Base-by-base conservation (phyloP, 768 basidiomycete species). In the Podaxis sp. region DNA sequence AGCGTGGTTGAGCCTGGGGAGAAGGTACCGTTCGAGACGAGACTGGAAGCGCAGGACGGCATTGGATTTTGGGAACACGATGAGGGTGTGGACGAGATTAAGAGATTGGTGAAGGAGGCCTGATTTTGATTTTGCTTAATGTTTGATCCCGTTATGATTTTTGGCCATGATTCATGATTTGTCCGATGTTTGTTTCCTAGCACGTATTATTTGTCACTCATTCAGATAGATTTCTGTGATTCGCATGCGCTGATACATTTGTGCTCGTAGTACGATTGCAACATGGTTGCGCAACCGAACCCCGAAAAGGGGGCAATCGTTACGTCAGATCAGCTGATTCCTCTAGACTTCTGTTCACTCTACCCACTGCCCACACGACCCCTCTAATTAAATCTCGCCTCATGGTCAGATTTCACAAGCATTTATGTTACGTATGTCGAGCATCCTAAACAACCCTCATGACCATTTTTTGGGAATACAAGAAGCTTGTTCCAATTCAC, bases 51-150 rank as follows among this genome's bases (percentile, higher is more conserved):
- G 48, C 56, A 62, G 13, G 51, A 52, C 44, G 48, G 44, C 40
- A 65, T 71, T 69, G 72, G 70, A 4, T 92, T 92, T 69, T 92
- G 91, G 90, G 78, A 79, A 38, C 80, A 81, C 56, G 90, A 93
- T 69, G 90, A 92, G 65, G 91, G 90, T 2, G 63, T 87, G 56
- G 86, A 88, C 55, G 90, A 93, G 75, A 90, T 92, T 67, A 79
- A 76, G 61, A 83, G 85, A 69, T 78, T 82, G 4, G 80, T 81
- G 62, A 92, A 92, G 73, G 87, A 89, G 64, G 82, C 73, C 8
- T 86, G 64, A 68, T 54, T 52, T 24, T 26, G 13, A 19, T 5
- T 49, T 33, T 19, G n/a, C 30, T 19, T 36, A 2, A 9, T 38
- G n/a, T 39, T 22, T 52, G 8, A 4, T 7, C 44, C 19, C 5